Evolutionary conservation across 208 protist genomes (phyloP).

Genomic region (Leishmania guyanensis): DNA sequence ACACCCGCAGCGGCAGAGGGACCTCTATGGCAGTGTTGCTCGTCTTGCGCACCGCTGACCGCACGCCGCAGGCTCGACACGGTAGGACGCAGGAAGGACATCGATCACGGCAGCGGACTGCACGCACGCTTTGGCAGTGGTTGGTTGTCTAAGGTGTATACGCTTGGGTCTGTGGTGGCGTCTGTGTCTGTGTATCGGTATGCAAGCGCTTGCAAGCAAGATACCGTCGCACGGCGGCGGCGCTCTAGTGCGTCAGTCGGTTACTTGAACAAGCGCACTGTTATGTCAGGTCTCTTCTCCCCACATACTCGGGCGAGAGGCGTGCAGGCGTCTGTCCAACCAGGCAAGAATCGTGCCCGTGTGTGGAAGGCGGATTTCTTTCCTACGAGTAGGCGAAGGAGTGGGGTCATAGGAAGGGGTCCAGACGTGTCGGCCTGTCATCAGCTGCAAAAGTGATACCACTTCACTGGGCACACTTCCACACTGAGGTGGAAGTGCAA

Average conservation of each 20-base stretch:
- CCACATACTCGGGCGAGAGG: background rate
- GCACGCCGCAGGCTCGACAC: slow-evolving; percentile 45
- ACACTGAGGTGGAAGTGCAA: background rate
- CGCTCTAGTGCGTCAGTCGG: background rate
- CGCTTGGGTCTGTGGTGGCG: background rate
- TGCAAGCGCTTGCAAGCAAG: background rate
- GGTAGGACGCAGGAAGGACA: slow-evolving; percentile 50
- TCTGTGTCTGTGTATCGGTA: slow-evolving; percentile 2
- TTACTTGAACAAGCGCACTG: background rate
- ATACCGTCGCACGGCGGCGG: background rate
- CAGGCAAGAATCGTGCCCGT: background rate
- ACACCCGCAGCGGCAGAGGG: background rate
- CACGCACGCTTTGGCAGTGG: background rate
- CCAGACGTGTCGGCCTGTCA: background rate
- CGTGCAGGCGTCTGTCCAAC: background rate
- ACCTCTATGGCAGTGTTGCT: slow-evolving; percentile 10
- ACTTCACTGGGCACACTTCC: background rate
- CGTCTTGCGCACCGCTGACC: slow-evolving; percentile 10
- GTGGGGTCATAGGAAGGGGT: background rate
- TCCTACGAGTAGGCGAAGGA: background rate
- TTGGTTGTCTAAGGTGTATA: slow-evolving; percentile 1
- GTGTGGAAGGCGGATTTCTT: background rate
- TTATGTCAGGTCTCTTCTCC: background rate
- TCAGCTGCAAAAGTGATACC: background rate
- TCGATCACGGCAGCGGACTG: slow-evolving; percentile 1